Evolutionary conservation across 306 rosid genomes (phyloP).

Genomic region (Gastrolobium villosum): DNA sequence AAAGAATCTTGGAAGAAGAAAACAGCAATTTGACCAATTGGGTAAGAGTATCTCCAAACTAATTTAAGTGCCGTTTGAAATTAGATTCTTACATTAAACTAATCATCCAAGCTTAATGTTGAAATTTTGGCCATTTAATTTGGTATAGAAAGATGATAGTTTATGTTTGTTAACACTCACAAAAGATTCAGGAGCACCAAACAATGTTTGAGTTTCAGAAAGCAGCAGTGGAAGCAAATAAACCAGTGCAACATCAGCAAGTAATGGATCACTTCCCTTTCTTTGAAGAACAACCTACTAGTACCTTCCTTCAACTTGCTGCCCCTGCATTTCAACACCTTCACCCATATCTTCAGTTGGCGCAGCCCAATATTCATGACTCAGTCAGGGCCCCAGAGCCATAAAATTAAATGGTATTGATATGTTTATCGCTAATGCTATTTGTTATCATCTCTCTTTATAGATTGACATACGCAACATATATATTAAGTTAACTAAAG

Average conservation of each 20-base stretch:
- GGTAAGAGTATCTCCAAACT: slow-evolving; percentile 53
- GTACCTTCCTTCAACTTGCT: slow-evolving; percentile 54
- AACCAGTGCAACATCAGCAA: slow-evolving; percentile 35
- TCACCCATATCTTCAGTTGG: slow-evolving; percentile 57
- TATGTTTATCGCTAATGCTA: not conserved
- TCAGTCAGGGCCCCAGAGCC: not conserved
- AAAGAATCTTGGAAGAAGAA: slow-evolving; percentile 67
- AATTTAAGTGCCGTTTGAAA: not conserved
- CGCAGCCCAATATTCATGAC: slow-evolving; percentile 46
- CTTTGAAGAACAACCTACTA: slow-evolving; percentile 46
- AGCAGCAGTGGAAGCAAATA: slow-evolving; percentile 48
- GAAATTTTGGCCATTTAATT: not conserved
- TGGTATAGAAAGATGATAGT: too few relatives aligned
- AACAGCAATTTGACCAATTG: slow-evolving; percentile 62
- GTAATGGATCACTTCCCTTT: slow-evolving; percentile 48
- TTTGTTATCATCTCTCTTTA: not conserved
- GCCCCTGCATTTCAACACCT: slow-evolving; percentile 45
- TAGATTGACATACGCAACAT: not conserved
- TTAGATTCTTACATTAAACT: not conserved
- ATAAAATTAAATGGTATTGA: not conserved
- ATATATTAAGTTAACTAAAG: too few relatives aligned
- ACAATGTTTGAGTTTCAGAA: slow-evolving; percentile 53
- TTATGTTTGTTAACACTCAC: slow-evolving; percentile 8
- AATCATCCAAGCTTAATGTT: not conserved
- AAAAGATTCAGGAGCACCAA: slow-evolving; percentile 59